Conservation (phyloP, 1,139 yeast genomes). For the Candida smagusa region DNA sequence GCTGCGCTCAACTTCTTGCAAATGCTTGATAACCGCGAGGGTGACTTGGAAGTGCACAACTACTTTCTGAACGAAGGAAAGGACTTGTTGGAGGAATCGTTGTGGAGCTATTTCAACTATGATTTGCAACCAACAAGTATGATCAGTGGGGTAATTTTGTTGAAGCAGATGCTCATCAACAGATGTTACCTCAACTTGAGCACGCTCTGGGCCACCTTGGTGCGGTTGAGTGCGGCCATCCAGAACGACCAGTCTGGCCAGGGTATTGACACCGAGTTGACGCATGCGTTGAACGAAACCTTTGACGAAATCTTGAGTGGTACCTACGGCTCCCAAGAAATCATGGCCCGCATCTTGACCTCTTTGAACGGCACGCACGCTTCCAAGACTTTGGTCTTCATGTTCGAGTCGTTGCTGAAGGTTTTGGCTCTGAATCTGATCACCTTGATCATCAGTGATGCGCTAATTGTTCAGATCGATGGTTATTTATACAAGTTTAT, state of each 20-base stretch:
- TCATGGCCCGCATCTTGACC: constrained; percentile 14
- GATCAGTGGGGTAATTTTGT: constrained; percentile 29
- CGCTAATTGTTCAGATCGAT: constrained; percentile 27
- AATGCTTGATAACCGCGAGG: constrained; percentile 14
- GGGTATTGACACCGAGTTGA: constrained; percentile 12
- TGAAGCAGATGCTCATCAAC: constrained; percentile 35
- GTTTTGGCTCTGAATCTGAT: constrained; percentile 19
- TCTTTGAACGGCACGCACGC: constrained; percentile 10
- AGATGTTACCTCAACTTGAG: constrained; percentile 17
- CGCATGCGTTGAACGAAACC: constrained; percentile 22
- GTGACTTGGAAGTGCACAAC: constrained; percentile 19
- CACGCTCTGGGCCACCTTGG: constrained; percentile 23
- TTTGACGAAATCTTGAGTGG: constrained; percentile 32
- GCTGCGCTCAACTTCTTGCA: constrained; percentile 24
- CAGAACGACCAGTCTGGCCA: constrained; percentile 2
- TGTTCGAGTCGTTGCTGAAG: constrained; percentile 22
- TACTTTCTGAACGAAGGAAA: constrained; percentile 26
- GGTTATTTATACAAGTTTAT: constrained; percentile 24
- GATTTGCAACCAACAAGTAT: constrained; percentile 11
- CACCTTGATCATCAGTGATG: constrained; percentile 18
- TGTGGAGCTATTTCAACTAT: constrained; percentile 26
- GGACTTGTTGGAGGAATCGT: constrained; percentile 20
- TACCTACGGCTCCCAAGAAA: constrained; percentile 19
- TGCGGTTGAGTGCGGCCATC: constrained; percentile 14
- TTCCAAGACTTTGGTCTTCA: constrained; percentile 13